A percentile compares a stretch with the other conserved stretches of the same genome.
phyloP scores from a whole-genome alignment of 106 monocot genomes.

The Triglochin maritima region DNA sequence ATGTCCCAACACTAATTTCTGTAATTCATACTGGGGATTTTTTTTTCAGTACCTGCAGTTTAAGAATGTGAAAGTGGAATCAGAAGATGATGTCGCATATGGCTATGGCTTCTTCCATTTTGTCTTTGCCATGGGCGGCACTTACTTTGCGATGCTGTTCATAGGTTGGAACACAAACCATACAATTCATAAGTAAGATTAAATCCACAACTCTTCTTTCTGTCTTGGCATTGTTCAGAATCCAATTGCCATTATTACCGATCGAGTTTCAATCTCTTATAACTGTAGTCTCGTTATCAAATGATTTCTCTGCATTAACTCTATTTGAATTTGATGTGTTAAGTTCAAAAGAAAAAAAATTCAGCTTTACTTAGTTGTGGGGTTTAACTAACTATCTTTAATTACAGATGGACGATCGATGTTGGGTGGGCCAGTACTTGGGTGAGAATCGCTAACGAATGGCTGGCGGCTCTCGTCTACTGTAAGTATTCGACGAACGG shows the following conservation, averaged over 20 bases:
- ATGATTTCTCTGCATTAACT: too few species aligned
- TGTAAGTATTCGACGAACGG: conserved; percentile 24
- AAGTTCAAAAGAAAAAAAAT: too few species aligned
- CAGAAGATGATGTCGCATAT: conserved; percentile 67
- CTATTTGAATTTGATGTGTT: too few species aligned
- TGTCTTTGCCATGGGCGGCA: conserved; percentile 78
- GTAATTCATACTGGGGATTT: conserved; percentile 1
- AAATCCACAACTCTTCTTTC: not conserved
- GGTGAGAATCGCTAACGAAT: conserved; percentile 83
- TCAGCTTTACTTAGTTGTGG: too few species aligned
- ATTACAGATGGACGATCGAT: conserved; percentile 87
- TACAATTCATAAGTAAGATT: conserved; percentile 53
- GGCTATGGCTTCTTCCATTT: conserved; percentile 96
- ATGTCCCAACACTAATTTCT: not conserved
- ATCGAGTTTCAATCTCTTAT: too few species aligned
- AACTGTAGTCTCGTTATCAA: too few species aligned
- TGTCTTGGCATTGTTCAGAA: not conserved
- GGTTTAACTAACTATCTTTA: too few species aligned
- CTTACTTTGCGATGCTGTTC: conserved; percentile 94
- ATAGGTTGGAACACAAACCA: conserved; percentile 70
- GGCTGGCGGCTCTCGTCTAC: conserved; percentile 71
- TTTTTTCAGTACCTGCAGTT: conserved; percentile 49
- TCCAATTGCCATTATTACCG: not conserved
- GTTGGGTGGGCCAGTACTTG: conserved; percentile 90
- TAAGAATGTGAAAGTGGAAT: conserved; percentile 34